A percentile compares a stretch with the other conserved stretches of the same genome.
Evolutionary conservation across 441 rosid species (phyloP).

Genomic region (Gossypium laxum): DNA sequence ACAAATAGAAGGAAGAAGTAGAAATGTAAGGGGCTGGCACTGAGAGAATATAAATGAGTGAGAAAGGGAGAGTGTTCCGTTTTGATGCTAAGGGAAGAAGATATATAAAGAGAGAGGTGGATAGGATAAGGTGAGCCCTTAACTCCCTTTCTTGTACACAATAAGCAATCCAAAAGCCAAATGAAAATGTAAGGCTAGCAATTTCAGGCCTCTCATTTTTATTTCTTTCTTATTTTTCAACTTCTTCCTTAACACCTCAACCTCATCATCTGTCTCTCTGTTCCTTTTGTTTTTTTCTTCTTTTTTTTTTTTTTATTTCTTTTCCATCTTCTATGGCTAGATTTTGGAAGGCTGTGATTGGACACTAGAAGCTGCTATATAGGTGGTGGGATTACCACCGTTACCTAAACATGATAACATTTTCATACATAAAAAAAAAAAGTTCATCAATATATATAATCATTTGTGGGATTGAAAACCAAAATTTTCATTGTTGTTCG

Average conservation of each 20-base stretch:
- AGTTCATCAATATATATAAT: background rate
- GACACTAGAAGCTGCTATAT: background rate
- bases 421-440: background rate
- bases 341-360: background rate
- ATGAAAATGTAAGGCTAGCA: constrained; percentile 33
- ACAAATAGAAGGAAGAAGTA: background rate
- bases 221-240: constrained; percentile 21
- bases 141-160: constrained; percentile 21
- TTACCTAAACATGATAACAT: background rate
- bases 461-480: too few species aligned
- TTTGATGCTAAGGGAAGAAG: constrained; percentile 9
- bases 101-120: constrained; percentile 23
- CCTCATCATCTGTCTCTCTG: constrained; percentile 17
- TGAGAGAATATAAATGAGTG: background rate
- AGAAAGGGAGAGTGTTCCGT: background rate
- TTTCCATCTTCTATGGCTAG: background rate
- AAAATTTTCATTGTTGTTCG: too few species aligned
- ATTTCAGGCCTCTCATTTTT: constrained; percentile 68
- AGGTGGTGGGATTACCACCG: background rate
- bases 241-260: constrained; percentile 29
- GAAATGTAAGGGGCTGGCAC: background rate
- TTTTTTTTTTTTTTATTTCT: background rate
- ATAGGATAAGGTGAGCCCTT: constrained; percentile 64
- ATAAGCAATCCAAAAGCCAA: background rate
- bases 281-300: background rate